These are phyloP conservation scores for Begonia peltatifolia DNA, from an alignment of 306 rosid species.

Conservation along the genomic window DNA sequence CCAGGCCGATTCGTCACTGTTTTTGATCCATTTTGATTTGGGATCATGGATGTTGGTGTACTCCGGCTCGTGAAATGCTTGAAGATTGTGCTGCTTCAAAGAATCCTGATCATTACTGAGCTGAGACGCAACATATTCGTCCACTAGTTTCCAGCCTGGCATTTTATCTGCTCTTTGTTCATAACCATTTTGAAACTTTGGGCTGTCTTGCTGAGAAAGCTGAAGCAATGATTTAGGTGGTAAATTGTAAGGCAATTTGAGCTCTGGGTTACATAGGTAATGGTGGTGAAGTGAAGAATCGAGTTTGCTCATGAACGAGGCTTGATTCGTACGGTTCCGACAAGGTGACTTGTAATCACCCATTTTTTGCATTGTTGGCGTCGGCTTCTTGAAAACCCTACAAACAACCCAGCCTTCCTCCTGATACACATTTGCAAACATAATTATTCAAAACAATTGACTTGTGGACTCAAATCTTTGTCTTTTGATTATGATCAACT, in stretches of 20 bases:
- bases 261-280: conserved; percentile 52
- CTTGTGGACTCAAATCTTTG: too few species aligned
- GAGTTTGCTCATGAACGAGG: conserved; percentile 18
- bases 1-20: conserved; percentile 30
- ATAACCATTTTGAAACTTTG: conserved; percentile 26
- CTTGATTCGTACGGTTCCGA: conserved; percentile 6
- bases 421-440: background rate
- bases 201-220: conserved; percentile 74
- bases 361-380: conserved; percentile 6
- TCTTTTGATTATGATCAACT: too few species aligned
- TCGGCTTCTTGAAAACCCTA: conserved; percentile 12
- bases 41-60: conserved; percentile 19
- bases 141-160: conserved; percentile 65
- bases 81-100: conserved; percentile 24
- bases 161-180: conserved; percentile 37
- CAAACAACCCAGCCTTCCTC: conserved; percentile 16
- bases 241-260: conserved; percentile 29
- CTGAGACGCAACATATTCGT: conserved; percentile 69
- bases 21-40: conserved; percentile 22
- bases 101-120: conserved; percentile 40
- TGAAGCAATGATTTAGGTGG: conserved; percentile 50
- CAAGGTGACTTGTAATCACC: conserved; percentile 10
- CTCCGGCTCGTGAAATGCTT: conserved; percentile 25
- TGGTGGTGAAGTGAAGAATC: conserved; percentile 21
- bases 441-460: too few species aligned